A percentile compares a stretch with the other conserved stretches of the same genome.
These are phyloP conservation scores for Kodamaea restingae DNA, from an alignment of 805 yeast genomes.

Conservation along the genomic window DNA sequence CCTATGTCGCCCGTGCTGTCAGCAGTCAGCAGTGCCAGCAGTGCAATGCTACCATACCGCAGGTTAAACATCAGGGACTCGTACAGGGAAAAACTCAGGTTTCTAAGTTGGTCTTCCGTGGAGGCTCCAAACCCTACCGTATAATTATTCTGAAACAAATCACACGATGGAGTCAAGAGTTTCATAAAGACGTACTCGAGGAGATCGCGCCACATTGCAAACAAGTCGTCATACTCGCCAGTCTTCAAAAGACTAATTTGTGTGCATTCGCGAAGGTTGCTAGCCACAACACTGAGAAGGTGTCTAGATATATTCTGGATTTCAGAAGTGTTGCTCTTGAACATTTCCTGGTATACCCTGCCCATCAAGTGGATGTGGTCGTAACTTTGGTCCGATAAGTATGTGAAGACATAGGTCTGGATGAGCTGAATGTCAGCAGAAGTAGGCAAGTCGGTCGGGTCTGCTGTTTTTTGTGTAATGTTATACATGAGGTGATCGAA, in stretches of 20 bases:
- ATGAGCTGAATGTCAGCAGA: conserved; percentile 7
- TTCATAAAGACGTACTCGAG: conserved; percentile 17
- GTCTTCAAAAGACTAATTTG: conserved; percentile 1
- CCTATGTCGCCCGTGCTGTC: not conserved
- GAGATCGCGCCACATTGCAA: conserved; percentile 20
- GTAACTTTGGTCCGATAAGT: conserved; percentile 20
- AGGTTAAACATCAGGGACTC: conserved; percentile 6
- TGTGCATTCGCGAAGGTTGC: conserved; percentile 14
- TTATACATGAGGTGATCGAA: conserved; percentile 22
- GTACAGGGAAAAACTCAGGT: conserved; percentile 4
- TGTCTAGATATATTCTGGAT: not conserved
- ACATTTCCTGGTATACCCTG: conserved; percentile 13
- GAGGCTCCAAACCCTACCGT: too few species aligned
- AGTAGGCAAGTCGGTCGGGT: conserved; percentile 7
- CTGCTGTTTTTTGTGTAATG: conserved; percentile 11
- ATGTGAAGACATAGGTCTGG: conserved; percentile 15
- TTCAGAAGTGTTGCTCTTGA: not conserved
- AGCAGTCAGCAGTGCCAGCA: conserved; percentile 7
- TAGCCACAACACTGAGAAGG: not conserved
- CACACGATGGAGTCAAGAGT: conserved; percentile 2
- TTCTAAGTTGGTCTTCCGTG: too few species aligned
- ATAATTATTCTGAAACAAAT: not conserved
- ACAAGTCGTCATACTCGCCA: conserved; percentile 9
- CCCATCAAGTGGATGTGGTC: conserved; percentile 20
- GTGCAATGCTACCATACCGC: conserved; percentile 8